Evolutionary conservation across 2,329 filamentous ascomycete genomes (phyloP), one percentile per base, ranked within the genome.

Genomic region (Colletotrichum theobromicola): DNA sequence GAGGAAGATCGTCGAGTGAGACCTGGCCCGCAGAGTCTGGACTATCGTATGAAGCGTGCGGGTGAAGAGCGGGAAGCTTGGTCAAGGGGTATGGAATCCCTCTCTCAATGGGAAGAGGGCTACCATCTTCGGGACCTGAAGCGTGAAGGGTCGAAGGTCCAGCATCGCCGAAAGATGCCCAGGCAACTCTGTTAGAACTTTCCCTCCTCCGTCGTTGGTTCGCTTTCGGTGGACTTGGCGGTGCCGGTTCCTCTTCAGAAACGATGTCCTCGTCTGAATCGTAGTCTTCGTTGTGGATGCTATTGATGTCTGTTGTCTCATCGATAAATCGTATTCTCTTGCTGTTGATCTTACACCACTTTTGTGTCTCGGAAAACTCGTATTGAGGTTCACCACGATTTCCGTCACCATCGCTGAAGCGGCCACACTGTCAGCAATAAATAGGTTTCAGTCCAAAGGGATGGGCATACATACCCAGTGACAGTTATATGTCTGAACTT

Each of bases 301-400:
- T 72, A 10, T 42, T 63, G n/a, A 72, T 62, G 1, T 72, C 70
- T 9, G 70, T 42, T 7, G 70, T 72, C 37, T 72, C 70, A 15
- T 72, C 70, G 57, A 72, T 72, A 24, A 72, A 72, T 18, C 70
- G 57, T 13, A 72, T 37, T 2, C 64, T 55, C 57, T 72, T 72
- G 7, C 70, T 42, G 2, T 42, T 26, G 2, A 72, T 46, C 16
- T 58, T 24, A 4, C 70, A 72, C 70, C 70, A 72, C 26, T 68
- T 68, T 7, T 72, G 70, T 10, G 37, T 63, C 4, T 72, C 42
- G 4, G 64, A 30, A 16, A 72, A 72, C 64, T 68, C 70, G 46
- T 72, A 72, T 7, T 62, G 64, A 12, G 55, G 42, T 2, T 72
- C 63, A 1, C 55, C 42, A 15, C 64, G 55, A 2, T 42, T 37